Evolutionary conservation across 1,284 basidiomycete species (phyloP), one percentile per base, ranked within the genome.

Genomic region (Tremellales sp.): DNA sequence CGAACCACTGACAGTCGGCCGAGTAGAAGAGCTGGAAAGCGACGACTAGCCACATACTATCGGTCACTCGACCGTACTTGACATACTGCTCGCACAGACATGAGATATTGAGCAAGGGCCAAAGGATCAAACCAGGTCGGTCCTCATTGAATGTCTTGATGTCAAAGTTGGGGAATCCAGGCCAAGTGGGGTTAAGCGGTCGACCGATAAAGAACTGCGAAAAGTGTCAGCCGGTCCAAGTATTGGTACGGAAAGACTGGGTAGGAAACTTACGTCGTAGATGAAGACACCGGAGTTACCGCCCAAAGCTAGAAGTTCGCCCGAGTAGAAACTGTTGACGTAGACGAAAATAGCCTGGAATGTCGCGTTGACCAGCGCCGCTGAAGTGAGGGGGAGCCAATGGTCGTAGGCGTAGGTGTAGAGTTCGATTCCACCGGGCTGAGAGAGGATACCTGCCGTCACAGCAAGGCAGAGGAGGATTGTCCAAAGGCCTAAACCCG

Each of bases 81-180:
- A 82, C 80, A 26, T 87, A 90, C 75, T 99, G 96, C 67, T 87
- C 86, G 72, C 92, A 96, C 3, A 84, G 82, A 81, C 92, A 89
- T 73, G 86, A 87, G 59, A 97, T 84, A 75, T 97, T 85, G 71
- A 94, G 80, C 49, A 99, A 79, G 26, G 84, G 77, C 96, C 94
- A 99, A 19, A 97, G 83, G 58, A 98, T 96, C 48, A 99, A 81
- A 12, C 94, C 96, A 0, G 94, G 96, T 29, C 96, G 84, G 31
- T 94, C 82, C 65, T 97, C 92, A 66, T 91, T 97, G 82, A 98
- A 98, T 0, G 86, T 87, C 74, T 99, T 99, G 81, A 98, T 81
- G 70, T 98, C 96, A 53, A 97, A 87, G 12, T 80, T 82, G 26
- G 78, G 73, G 39, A 68, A 61, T 19, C 61, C 58, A 22, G 73